Evolutionary conservation across 805 yeast species (phyloP).

Genomic region (Candida chauliodis): DNA sequence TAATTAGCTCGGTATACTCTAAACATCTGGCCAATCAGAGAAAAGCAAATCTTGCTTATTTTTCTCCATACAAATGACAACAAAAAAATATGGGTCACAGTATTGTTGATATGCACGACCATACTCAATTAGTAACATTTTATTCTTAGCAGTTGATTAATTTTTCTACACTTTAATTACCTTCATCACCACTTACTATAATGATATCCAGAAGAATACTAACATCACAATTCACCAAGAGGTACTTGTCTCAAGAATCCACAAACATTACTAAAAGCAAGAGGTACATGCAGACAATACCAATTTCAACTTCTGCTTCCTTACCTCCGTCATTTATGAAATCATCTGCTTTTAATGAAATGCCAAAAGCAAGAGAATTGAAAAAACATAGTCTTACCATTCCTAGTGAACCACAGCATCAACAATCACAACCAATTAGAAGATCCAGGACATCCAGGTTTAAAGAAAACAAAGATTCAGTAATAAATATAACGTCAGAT

Average conservation of each 20-base stretch:
- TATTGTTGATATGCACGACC: neutral
- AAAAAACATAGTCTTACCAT: conserved; percentile 25
- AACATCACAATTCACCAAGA: conserved; percentile 3
- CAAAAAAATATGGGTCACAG: conserved; percentile 1
- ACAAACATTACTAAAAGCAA: conserved; percentile 11
- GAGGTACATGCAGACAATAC: conserved; percentile 35
- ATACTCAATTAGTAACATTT: neutral
- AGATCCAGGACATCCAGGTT: conserved; percentile 30
- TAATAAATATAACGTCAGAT: conserved; percentile 6
- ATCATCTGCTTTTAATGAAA: conserved; percentile 11
- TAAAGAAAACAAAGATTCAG: conserved; percentile 12
- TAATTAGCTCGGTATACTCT: no score
- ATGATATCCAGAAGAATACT: conserved; percentile 6
- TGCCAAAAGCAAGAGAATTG: conserved; percentile 22
- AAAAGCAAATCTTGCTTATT: conserved; percentile 1
- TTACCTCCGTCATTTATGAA: conserved; percentile 10
- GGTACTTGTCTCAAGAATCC: conserved; percentile 7
- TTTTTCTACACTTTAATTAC: neutral
- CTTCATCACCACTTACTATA: neutral
- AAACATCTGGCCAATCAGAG: neutral
- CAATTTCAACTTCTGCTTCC: conserved; percentile 16
- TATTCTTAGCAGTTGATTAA: neutral
- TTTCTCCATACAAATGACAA: conserved; percentile 4
- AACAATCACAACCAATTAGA: conserved; percentile 17
- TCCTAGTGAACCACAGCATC: conserved; percentile 11